These are phyloP conservation scores for Clathrospora elynae DNA, from an alignment of 2,329 filamentous ascomycete species.

Conservation along the genomic window DNA sequence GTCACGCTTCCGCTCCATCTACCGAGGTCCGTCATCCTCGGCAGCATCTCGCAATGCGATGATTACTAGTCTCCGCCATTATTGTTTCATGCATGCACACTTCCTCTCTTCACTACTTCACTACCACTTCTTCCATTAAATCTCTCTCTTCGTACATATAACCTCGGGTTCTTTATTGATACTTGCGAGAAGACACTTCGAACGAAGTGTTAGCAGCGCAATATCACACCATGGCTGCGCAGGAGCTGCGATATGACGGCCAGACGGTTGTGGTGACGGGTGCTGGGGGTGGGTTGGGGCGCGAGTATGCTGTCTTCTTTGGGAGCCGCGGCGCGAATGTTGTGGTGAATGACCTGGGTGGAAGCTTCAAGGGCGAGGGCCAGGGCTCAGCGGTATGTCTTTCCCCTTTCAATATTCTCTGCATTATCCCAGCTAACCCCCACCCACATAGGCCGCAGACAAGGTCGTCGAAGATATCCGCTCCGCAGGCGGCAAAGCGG, in stretches of 20 bases:
- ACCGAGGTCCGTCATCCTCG: constrained; percentile 19
- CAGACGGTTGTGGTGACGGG: constrained; percentile 90
- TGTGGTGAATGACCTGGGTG: constrained; percentile 95
- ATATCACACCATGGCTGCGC: constrained; percentile 41
- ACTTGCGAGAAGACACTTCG: constrained; percentile 7
- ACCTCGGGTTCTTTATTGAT: constrained; percentile 26
- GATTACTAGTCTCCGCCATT: no score
- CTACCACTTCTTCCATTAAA: constrained; percentile 2
- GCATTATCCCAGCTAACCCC: constrained; percentile 16
- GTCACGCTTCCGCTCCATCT: no score
- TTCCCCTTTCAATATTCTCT: background rate
- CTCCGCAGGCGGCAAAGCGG: constrained; percentile 87
- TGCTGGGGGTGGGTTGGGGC: constrained; percentile 80
- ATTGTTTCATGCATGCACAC: no score
- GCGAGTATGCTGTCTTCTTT: constrained; percentile 86
- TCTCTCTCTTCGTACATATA: constrained; percentile 1
- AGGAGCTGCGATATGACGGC: constrained; percentile 76
- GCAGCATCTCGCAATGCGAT: constrained; percentile 17
- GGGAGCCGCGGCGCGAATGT: constrained; percentile 89
- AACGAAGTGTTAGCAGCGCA: constrained; percentile 9
- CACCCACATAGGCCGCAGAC: constrained; percentile 70
- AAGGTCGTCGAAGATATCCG: constrained; percentile 83
- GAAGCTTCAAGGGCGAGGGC: constrained; percentile 91
- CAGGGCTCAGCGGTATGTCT: constrained; percentile 76
- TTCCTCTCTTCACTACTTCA: constrained; percentile 6